These are phyloP conservation scores for Plasmodium coatneyi DNA, from an alignment of 169 alveolate species.

Conservation along the genomic window DNA sequence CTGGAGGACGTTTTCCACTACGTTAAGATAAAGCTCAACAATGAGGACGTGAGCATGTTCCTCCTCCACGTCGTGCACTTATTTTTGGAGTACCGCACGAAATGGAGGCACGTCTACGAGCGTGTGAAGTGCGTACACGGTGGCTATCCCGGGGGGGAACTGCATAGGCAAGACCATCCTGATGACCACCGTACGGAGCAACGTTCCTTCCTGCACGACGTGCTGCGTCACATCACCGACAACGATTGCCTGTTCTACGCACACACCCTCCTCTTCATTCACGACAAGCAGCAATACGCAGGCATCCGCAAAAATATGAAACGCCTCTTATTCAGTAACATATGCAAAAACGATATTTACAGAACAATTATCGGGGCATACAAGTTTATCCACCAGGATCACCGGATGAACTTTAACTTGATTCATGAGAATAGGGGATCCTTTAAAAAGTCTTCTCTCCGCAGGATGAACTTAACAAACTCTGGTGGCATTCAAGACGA, in stretches of 20 bases:
- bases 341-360: slow-evolving; percentile 30
- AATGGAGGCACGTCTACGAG: slow-evolving; percentile 12
- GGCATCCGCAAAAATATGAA: slow-evolving; percentile 45
- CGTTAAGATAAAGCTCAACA: slow-evolving; percentile 25
- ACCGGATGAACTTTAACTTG: slow-evolving; percentile 26
- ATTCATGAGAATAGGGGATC: slow-evolving; percentile 10
- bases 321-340: slow-evolving; percentile 14
- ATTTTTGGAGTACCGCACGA: slow-evolving; percentile 25
- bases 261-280: slow-evolving; percentile 50
- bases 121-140: neutral
- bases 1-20: slow-evolving; percentile 25
- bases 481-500: neutral
- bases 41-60: slow-evolving; percentile 23
- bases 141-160: neutral
- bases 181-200: neutral
- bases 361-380: slow-evolving; percentile 44
- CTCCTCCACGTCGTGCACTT: slow-evolving; percentile 35
- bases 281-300: slow-evolving; percentile 32
- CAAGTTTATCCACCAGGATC: slow-evolving; percentile 1
- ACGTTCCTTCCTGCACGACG: neutral
- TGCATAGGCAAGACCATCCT: neutral
- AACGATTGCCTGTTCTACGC: slow-evolving; percentile 55
- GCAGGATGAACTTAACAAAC: neutral
- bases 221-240: slow-evolving; percentile 41
- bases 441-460: slow-evolving; percentile 9